Conservation (phyloP, 1,139 yeast genomes). For the Sugiyamaella paludigena region DNA sequence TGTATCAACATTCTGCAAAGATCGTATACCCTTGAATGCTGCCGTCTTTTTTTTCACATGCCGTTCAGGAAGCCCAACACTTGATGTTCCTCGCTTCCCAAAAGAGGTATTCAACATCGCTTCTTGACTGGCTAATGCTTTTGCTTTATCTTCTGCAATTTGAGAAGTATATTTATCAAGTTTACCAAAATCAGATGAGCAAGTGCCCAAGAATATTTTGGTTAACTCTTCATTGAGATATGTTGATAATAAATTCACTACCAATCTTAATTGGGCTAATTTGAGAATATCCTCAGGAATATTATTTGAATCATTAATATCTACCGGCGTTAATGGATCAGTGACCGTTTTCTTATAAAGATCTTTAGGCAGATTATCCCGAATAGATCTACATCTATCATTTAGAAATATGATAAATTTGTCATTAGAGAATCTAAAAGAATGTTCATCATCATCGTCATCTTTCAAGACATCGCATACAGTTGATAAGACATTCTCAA, state of each 20-base stretch:
- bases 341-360: constrained; percentile 16
- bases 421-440: constrained; percentile 23
- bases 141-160: constrained; percentile 21
- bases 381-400: constrained; percentile 19
- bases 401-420: constrained; percentile 25
- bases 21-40: constrained; percentile 9
- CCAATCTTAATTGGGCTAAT: constrained; percentile 29
- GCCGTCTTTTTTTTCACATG: constrained; percentile 12
- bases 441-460: constrained; percentile 16
- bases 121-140: constrained; percentile 23
- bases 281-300: constrained; percentile 27
- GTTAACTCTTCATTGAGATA: constrained; percentile 30
- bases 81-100: not conserved
- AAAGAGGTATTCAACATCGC: constrained; percentile 13
- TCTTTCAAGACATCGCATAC: constrained; percentile 17
- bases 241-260: constrained; percentile 31
- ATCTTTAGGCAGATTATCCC: constrained; percentile 21
- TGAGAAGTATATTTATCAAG: constrained; percentile 24
- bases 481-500: constrained; percentile 8
- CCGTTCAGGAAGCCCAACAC: constrained; percentile 5
- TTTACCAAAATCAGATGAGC: constrained; percentile 23
- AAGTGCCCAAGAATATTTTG: constrained; percentile 20
- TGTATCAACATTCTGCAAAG: constrained; percentile 20
- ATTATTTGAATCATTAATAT: constrained; percentile 21
- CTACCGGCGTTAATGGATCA: constrained; percentile 30